Evolutionary conservation across 441 rosid genomes (phyloP).

Genomic region (Geranium incanum): DNA sequence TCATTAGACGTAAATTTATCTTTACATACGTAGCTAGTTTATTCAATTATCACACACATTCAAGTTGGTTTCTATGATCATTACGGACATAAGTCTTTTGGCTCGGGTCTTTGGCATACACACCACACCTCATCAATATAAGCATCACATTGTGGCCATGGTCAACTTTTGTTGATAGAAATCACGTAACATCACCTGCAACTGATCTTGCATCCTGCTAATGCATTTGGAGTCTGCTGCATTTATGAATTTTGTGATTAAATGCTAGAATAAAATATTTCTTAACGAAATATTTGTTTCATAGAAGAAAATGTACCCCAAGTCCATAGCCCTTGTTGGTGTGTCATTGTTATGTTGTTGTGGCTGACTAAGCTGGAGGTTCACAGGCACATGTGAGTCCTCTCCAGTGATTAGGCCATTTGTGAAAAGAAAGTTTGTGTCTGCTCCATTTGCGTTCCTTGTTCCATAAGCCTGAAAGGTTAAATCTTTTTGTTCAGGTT

Average conservation of each 20-base stretch:
- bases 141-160: neutral
- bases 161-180: slow-evolving; percentile 8
- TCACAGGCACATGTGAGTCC: slow-evolving; percentile 52
- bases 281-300: neutral
- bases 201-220: neutral
- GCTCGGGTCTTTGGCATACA: slow-evolving; percentile 6
- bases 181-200: slow-evolving; percentile 7
- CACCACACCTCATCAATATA: slow-evolving; percentile 1
- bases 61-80: slow-evolving; percentile 7
- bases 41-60: slow-evolving; percentile 8
- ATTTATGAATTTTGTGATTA: slow-evolving; percentile 1
- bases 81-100: neutral
- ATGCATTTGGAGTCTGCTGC: slow-evolving; percentile 8
- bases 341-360: slow-evolving; percentile 45
- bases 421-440: slow-evolving; percentile 32
- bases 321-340: slow-evolving; percentile 39
- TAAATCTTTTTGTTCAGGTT: slow-evolving; percentile 21
- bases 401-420: slow-evolving; percentile 41
- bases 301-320: slow-evolving; percentile 22
- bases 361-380: slow-evolving; percentile 92
- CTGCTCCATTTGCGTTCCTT: slow-evolving; percentile 42
- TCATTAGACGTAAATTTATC: neutral
- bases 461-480: slow-evolving; percentile 58
- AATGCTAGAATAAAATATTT: neutral
- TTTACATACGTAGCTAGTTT: slow-evolving; percentile 1